Conservation (phyloP, 2,329 filamentous ascomycete genomes). For the Aspergillus clavatus region DNA sequence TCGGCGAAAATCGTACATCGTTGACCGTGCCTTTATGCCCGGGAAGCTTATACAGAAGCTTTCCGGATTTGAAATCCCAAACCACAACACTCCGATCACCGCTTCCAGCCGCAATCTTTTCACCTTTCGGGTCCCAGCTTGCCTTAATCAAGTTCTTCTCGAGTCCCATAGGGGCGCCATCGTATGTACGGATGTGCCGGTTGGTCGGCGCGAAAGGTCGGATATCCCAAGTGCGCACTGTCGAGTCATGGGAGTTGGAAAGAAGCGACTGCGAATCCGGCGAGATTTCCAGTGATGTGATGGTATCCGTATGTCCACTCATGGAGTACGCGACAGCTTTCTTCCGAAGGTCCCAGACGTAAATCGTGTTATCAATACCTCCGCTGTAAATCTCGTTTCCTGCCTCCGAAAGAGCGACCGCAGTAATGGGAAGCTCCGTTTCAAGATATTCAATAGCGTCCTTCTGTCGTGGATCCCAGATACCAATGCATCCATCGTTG, state of each 20-base stretch:
- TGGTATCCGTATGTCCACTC: slow-evolving; percentile 82
- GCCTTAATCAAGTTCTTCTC: slow-evolving; percentile 90
- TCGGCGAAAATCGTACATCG: slow-evolving; percentile 83
- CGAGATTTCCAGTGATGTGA: slow-evolving; percentile 86
- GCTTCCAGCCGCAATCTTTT: slow-evolving; percentile 81
- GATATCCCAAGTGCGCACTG: slow-evolving; percentile 92
- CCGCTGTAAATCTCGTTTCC: slow-evolving; percentile 94
- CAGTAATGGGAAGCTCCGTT: slow-evolving; percentile 88
- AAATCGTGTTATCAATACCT: slow-evolving; percentile 94
- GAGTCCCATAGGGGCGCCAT: slow-evolving; percentile 79
- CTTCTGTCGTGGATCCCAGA: slow-evolving; percentile 94
- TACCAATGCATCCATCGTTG: slow-evolving; percentile 87
- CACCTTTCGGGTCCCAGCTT: slow-evolving; percentile 83
- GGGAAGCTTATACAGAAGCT: slow-evolving; percentile 88
- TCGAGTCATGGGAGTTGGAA: slow-evolving; percentile 91
- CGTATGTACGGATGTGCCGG: slow-evolving; percentile 78
- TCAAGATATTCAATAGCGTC: slow-evolving; percentile 81
- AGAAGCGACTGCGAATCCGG: slow-evolving; percentile 86
- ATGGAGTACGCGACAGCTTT: slow-evolving; percentile 83
- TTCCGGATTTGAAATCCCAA: slow-evolving; percentile 85
- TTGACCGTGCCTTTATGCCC: slow-evolving; percentile 95
- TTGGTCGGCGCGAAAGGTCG: slow-evolving; percentile 88
- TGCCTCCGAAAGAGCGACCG: slow-evolving; percentile 84
- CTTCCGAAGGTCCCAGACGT: slow-evolving; percentile 94
- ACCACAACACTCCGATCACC: slow-evolving; percentile 87